Evolutionary conservation across 345 rosid genomes (phyloP).

Genomic region (Fremontodendron californicum): DNA sequence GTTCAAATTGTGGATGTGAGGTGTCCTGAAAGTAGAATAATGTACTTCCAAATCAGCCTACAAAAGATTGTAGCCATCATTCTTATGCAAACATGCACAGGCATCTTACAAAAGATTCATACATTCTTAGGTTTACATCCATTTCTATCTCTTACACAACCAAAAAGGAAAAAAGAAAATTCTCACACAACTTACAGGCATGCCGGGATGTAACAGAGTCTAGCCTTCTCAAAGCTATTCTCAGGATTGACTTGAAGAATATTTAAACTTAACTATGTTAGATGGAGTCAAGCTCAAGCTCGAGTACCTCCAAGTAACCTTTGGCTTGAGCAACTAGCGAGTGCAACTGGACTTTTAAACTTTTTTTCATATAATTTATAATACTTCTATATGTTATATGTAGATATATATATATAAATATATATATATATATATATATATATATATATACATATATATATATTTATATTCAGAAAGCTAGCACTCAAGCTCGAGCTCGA

Average conservation of each 20-base stretch:
- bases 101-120: no score
- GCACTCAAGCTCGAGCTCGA: background rate
- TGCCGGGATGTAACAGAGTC: background rate
- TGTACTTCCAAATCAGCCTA: constrained; percentile 62
- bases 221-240: background rate
- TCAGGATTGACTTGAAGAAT: background rate
- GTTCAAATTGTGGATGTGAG: constrained; percentile 57
- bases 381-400: background rate
- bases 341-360: background rate
- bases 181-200: background rate
- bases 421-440: no score
- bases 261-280: background rate
- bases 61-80: no score
- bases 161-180: no score
- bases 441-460: no score
- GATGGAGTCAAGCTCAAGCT: background rate
- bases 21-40: constrained; percentile 78
- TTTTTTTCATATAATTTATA: no score
- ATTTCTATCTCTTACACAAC: no score
- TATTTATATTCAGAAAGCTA: background rate
- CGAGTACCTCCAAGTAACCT: background rate
- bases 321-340: background rate
- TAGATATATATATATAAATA: no score
- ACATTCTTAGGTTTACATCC: no score
- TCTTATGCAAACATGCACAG: no score